These are phyloP conservation scores for Litchi chinensis DNA, from an alignment of 345 rosid species.

Conservation along the genomic window DNA sequence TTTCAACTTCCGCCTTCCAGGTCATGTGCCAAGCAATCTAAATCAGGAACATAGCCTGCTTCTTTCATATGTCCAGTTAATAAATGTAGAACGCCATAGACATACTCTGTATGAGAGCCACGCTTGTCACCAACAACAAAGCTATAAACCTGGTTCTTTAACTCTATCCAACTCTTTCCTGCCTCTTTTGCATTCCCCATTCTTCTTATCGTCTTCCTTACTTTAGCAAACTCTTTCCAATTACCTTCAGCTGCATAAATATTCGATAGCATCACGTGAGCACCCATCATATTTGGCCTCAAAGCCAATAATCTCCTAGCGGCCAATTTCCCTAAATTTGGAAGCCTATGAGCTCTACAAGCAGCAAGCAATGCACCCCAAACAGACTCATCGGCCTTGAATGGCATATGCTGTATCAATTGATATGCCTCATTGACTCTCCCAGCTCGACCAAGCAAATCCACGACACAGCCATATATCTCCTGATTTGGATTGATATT, in stretches of 20 bases:
- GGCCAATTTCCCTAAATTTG: constrained; percentile 60
- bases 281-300: constrained; percentile 60
- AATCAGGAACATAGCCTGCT: constrained; percentile 51
- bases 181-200: constrained; percentile 71
- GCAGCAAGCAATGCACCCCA: constrained; percentile 90
- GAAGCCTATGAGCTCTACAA: constrained; percentile 63
- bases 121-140: constrained; percentile 60
- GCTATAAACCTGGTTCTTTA: constrained; percentile 59
- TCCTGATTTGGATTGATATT: constrained; percentile 55
- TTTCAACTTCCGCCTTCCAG: constrained; percentile 43
- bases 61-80: constrained; percentile 58
- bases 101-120: constrained; percentile 39
- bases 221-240: constrained; percentile 68
- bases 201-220: constrained; percentile 63
- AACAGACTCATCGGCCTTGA: constrained; percentile 70
- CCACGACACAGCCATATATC: constrained; percentile 81
- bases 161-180: constrained; percentile 85
- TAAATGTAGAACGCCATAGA: constrained; percentile 49
- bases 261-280: constrained; percentile 74
- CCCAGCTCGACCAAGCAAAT: constrained; percentile 90
- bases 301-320: constrained; percentile 64
- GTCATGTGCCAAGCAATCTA: constrained; percentile 46
- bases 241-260: constrained; percentile 79
- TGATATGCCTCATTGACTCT: constrained; percentile 79
- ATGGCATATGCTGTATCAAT: constrained; percentile 70